Conservation (phyloP, 208 protist species). For the Porcisia hertigi region DNA sequence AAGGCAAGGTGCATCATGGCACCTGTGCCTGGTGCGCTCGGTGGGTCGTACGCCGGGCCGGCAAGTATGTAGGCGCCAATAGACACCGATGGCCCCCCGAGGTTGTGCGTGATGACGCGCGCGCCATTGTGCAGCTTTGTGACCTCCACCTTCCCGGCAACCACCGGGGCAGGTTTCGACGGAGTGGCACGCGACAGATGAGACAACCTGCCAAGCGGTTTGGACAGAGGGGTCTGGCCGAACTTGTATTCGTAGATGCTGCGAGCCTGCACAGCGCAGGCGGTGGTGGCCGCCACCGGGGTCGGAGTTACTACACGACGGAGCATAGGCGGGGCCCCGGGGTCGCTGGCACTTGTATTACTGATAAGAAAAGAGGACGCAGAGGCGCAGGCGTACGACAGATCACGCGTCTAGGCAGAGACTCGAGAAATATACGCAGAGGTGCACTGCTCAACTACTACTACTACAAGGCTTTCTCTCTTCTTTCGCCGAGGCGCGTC, state of each 20-base stretch:
- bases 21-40: slow-evolving; percentile 60
- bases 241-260: slow-evolving; percentile 82
- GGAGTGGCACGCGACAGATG: slow-evolving; percentile 18
- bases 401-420: neutral
- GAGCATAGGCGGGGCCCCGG: slow-evolving; percentile 35
- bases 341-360: neutral
- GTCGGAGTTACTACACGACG: slow-evolving; percentile 40
- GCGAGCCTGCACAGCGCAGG: slow-evolving; percentile 36
- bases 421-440: no score
- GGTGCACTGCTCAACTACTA: no score
- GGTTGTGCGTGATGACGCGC: slow-evolving; percentile 80
- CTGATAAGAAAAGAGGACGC: neutral
- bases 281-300: slow-evolving; percentile 23
- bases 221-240: slow-evolving; percentile 59
- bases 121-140: slow-evolving; percentile 81
- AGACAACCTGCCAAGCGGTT: slow-evolving; percentile 30
- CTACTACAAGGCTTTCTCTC: neutral
- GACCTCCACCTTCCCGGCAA: slow-evolving; percentile 51
- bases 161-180: slow-evolving; percentile 2
- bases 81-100: slow-evolving; percentile 65
- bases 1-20: slow-evolving; percentile 80
- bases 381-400: neutral
- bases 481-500: neutral
- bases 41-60: slow-evolving; percentile 81
- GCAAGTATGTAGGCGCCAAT: slow-evolving; percentile 85